phyloP scores from a whole-genome alignment of 2,329 filamentous ascomycete genomes.

The Colletotrichum sp. region DNA sequence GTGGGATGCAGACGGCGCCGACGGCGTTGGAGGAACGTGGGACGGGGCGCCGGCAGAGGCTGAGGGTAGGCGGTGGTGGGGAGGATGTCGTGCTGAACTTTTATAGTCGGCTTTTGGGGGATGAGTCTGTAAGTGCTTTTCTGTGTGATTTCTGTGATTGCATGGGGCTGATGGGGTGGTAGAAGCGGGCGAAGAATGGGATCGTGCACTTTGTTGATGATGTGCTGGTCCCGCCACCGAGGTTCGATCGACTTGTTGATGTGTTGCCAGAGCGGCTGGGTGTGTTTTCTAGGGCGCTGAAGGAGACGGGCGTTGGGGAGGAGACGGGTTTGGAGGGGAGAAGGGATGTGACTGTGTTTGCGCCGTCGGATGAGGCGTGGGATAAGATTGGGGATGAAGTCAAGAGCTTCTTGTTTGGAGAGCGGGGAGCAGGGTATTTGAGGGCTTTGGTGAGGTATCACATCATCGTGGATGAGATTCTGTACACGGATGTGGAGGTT shows the following conservation, averaged over 20 bases:
- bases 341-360: not conserved
- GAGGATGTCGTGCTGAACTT: not conserved
- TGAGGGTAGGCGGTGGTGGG: not conserved
- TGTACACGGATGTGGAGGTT: not conserved
- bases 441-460: conserved; percentile 6
- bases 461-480: not conserved
- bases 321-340: not conserved
- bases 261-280: not conserved
- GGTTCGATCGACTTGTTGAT: not conserved
- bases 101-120: not conserved
- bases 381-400: not conserved
- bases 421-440: not conserved
- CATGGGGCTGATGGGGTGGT: not conserved
- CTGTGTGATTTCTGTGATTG: not conserved
- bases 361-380: conserved; percentile 4
- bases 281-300: not conserved
- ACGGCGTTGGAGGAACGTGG: not conserved
- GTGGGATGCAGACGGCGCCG: not conserved
- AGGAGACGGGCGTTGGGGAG: not conserved
- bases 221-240: conserved; percentile 14
- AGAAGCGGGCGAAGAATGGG: not conserved
- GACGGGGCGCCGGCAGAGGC: not conserved
- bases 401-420: not conserved
- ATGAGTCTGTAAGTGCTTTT: not conserved
- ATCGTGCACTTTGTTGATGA: conserved; percentile 2